Conservation (phyloP, 2,329 filamentous ascomycete species). For the Penicillium brasilianum region DNA sequence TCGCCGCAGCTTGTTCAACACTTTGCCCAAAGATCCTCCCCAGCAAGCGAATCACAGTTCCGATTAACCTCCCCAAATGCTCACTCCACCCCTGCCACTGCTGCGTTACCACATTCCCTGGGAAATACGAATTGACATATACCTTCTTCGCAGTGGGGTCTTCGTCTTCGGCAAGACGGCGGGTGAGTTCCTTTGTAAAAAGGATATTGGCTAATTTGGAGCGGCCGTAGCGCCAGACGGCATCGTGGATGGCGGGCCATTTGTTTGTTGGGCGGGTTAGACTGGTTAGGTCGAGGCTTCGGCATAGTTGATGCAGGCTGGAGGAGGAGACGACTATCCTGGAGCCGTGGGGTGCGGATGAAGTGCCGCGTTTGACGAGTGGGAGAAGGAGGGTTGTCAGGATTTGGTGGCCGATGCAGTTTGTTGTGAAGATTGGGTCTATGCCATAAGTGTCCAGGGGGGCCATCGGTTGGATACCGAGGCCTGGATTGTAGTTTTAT, state of each 20-base stretch:
- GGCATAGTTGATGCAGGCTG: conserved; percentile 36
- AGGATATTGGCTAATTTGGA: conserved; percentile 43
- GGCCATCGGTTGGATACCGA: conserved; percentile 24
- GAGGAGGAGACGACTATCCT: conserved; percentile 53
- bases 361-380: conserved; percentile 27
- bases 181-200: conserved; percentile 37
- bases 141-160: conserved; percentile 30
- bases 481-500: background rate
- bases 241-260: conserved; percentile 28
- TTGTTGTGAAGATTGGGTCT: conserved; percentile 57
- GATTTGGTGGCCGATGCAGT: conserved; percentile 58
- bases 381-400: conserved; percentile 56
- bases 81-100: conserved; percentile 38
- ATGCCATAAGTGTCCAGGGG: conserved; percentile 45
- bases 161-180: conserved; percentile 32
- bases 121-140: conserved; percentile 40
- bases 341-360: conserved; percentile 37
- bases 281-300: conserved; percentile 31
- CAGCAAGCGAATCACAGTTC: conserved; percentile 27
- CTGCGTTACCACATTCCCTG: conserved; percentile 41
- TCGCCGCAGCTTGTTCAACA: conserved; percentile 36
- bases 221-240: conserved; percentile 39
- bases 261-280: conserved; percentile 33
- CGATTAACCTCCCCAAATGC: conserved; percentile 32
- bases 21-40: conserved; percentile 34